These are phyloP conservation scores for Chiua virens DNA, from an alignment of 768 basidiomycete species.

Conservation along the genomic window DNA sequence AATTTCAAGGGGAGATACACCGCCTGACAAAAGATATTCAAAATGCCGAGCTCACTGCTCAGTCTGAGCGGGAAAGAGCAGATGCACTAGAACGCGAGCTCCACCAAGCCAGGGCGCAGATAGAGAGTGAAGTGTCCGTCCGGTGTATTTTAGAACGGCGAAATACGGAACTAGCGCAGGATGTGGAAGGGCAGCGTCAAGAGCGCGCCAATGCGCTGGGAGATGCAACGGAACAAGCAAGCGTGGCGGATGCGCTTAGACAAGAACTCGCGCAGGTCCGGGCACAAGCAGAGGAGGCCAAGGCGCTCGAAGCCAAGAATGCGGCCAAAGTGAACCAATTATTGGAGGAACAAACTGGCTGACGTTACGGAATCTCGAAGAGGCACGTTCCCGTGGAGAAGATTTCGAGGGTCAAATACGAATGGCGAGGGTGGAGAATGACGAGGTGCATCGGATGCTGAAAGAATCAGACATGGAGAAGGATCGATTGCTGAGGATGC, in stretches of 20 bases:
- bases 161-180: constrained; percentile 53
- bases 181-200: constrained; percentile 54
- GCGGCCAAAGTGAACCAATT: constrained; percentile 61
- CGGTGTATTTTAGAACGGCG: constrained; percentile 65
- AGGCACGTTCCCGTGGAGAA: constrained; percentile 70
- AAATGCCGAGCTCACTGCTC: constrained; percentile 37
- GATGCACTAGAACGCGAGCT: constrained; percentile 65
- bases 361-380: constrained; percentile 69
- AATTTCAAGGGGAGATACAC: constrained; percentile 55
- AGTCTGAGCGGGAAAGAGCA: constrained; percentile 50
- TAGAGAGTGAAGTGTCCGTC: constrained; percentile 62
- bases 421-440: constrained; percentile 68
- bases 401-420: constrained; percentile 75
- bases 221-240: constrained; percentile 69
- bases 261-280: constrained; percentile 63
- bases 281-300: constrained; percentile 66
- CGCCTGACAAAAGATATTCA: constrained; percentile 48
- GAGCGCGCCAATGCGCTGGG: constrained; percentile 58
- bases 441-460: constrained; percentile 61
- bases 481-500: constrained; percentile 69
- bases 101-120: constrained; percentile 57
- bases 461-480: constrained; percentile 73
- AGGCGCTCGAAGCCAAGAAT: constrained; percentile 63
- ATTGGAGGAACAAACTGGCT: constrained; percentile 76
- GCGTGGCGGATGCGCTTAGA: constrained; percentile 54